Evolutionary conservation across 2,329 filamentous ascomycete genomes (phyloP).

Genomic region (Phyllosticta citribraziliensis): DNA sequence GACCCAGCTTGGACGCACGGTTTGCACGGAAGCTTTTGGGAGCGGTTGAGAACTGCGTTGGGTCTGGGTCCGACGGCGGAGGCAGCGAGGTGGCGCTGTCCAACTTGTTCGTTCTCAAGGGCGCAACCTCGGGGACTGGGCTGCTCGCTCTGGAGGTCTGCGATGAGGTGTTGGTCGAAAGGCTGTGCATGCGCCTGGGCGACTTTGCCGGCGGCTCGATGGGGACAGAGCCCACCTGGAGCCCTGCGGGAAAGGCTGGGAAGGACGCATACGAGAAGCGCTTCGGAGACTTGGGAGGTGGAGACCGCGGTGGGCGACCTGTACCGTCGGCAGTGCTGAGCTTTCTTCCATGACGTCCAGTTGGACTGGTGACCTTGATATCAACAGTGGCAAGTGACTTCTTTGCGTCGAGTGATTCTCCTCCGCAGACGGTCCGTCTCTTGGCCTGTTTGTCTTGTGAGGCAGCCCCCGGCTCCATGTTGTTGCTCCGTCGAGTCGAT

Average conservation of each 20-base stretch:
- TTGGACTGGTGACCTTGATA: not conserved
- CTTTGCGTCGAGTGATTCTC: not conserved
- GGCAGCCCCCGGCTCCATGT: not conserved
- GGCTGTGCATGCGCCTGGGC: not conserved
- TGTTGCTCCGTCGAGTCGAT: not conserved
- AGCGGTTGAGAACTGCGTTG: not conserved
- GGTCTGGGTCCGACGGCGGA: not conserved
- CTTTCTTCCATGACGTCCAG: not conserved
- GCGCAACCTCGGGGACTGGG: not conserved
- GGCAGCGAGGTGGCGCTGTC: not conserved
- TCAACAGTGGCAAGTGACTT: not conserved
- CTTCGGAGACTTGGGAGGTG: not conserved
- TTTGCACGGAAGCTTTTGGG: not conserved
- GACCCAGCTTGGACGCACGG: not conserved
- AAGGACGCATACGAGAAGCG: not conserved
- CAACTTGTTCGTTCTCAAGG: not conserved
- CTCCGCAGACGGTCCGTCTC: not conserved
- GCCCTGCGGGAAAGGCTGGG: not conserved
- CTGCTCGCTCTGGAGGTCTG: not conserved
- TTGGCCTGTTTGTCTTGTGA: not conserved
- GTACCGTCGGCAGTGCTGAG: not conserved
- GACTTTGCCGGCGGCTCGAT: not conserved
- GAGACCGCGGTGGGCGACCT: not conserved
- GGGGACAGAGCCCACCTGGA: not conserved
- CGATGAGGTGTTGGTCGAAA: not conserved